Evolutionary conservation across 169 alveolate species (phyloP), one percentile per base, ranked within the genome.

Genomic region (Plasmodium falciparum): DNA sequence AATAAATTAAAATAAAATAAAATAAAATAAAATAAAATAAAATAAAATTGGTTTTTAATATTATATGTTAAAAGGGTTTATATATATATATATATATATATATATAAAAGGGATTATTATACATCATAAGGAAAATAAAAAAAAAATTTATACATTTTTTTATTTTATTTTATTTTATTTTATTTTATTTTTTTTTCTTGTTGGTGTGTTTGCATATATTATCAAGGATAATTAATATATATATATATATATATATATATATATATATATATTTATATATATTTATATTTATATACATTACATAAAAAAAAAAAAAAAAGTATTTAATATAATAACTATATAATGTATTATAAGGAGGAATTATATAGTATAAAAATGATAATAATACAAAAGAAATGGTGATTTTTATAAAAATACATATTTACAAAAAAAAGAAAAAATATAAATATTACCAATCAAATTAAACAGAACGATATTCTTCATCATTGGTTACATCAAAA

Each of bases 401-500:
- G 50, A 15, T 54, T n/a, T 26, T 73, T 33, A 45, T 63, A 56
- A 22, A 26, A 17, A 39, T 26, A 43, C 70, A 73, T 61, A 76
- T 63, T 63, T 66, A 65, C 69, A 74, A 74, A 39, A 24, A 24
- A 59, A 74, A 59, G 15, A 69, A 56, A 67, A 54, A 33, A 56
- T n/a, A 52, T 29, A n/a, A 3, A 26, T 70, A 39, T 39, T 39
- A 33, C 43, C 7, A 62, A 62, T 62, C 15, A 54, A 12, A 62
- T 26, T 72, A 85, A 45, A 85, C 86, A 12, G 92, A 85, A 45
- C 92, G 92, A 85, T 66, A 85, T 47, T 85, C 92, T 8, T 85
- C 92, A 22, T 80, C 90, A 33, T 85, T 29, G n/a, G 88, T 26
- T 52, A 39, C 74, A 50, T 71, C 86, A 17, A 85, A 71, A 70